These are phyloP conservation scores for Cercospora canescens DNA, from an alignment of 2,329 filamentous ascomycete genomes.

Conservation along the genomic window DNA sequence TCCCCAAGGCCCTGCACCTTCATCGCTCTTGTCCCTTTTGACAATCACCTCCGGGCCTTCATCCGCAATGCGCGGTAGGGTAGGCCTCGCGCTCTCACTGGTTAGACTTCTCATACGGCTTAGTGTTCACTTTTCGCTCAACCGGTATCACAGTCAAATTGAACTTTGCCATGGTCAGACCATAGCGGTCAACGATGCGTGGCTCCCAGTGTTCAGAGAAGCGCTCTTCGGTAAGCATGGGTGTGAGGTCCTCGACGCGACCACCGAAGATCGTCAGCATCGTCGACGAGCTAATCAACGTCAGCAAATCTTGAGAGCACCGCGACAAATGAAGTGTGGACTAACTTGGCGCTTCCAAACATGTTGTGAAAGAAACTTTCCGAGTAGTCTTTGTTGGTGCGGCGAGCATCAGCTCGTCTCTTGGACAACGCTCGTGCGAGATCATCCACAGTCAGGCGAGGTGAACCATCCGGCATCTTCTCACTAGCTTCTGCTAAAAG, in stretches of 20 bases:
- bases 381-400: conserved; percentile 38
- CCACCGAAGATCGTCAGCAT: conserved; percentile 47
- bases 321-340: background rate
- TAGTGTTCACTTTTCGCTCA: conserved; percentile 39
- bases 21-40: too few relatives aligned
- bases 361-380: conserved; percentile 38
- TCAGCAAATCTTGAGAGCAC: background rate
- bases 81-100: background rate
- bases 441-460: conserved; percentile 39
- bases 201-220: conserved; percentile 46
- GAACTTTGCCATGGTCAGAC: conserved; percentile 46
- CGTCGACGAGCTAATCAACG: conserved; percentile 38
- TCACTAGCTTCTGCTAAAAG: conserved; percentile 40
- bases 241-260: conserved; percentile 38
- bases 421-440: conserved; percentile 37
- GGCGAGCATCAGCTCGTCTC: conserved; percentile 38
- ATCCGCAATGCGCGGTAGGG: background rate
- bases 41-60: too few relatives aligned
- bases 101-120: conserved; percentile 25
- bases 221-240: conserved; percentile 44
- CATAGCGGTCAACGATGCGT: conserved; percentile 38
- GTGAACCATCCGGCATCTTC: conserved; percentile 34
- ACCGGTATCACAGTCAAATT: conserved; percentile 43
- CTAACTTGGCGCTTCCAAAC: conserved; percentile 41
- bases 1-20: background rate